Evolutionary conservation across 306 rosid genomes (phyloP), one percentile per base, ranked within the genome.

Genomic region (Morella rubra): DNA sequence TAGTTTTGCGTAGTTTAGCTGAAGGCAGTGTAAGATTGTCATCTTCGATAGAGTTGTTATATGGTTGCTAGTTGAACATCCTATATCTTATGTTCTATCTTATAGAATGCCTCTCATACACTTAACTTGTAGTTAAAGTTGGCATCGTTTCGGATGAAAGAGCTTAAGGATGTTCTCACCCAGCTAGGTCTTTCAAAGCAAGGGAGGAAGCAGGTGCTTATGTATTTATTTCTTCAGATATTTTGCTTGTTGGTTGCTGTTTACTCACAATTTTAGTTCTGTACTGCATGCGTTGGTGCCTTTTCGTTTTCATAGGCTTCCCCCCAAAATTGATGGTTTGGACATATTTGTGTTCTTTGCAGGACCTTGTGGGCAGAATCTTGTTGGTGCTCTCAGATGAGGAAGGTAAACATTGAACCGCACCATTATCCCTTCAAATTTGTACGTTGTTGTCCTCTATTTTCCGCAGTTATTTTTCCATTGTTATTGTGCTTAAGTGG

Each of bases 81-180:
- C 20, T 9, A 9, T 59, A 0, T 10, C 22, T 12, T 3, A 20
- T 59, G 32, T 44, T 41, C 2, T 42, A 4, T 65, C 47, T 16
- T 42, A 4, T 16, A 20, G 27, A 18, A 6, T 18, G 7, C 24
- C 42, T 41, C n/a, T n/a, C 10, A 16, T 66, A n/a, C 71, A 3
- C 15, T 41, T 65, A n/a, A 42, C 53, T 73, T 77, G 80, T 76
- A 95, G 99, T 97, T 89, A 42, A 92, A 92, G 44, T 84, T 95
- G 90, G 85, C 82, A 56, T 88, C 80, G 82, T 95, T 95, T 77
- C 96, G 99, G 64, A 83, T 92, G 74, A 92, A 87, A 79, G 99
- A 95, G 88, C 99, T 95, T 73, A 92, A 95, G 89, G 96, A 91
- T 77, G 95, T 95, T 70, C 99, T 95, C 74, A 74, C 91, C 74